phyloP scores from a whole-genome alignment of 2,329 filamentous ascomycete genomes.

The Sclerotinia trifoliorum region DNA sequence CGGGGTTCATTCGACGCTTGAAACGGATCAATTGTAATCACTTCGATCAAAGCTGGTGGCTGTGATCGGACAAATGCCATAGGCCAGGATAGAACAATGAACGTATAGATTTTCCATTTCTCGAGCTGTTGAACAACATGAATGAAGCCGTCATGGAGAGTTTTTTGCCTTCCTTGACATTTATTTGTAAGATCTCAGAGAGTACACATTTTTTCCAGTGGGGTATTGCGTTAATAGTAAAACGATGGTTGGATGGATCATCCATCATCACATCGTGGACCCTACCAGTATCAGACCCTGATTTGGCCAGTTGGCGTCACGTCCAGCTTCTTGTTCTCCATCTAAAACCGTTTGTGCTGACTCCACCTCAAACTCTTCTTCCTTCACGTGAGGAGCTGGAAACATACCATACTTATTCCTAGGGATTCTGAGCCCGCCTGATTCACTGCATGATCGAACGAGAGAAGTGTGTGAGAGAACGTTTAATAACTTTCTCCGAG shows the following conservation, averaged over 20 bases:
- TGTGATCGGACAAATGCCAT: not conserved
- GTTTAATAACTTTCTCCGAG: not conserved
- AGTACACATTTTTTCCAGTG: not conserved
- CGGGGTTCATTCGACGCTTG: not conserved
- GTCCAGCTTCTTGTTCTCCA: not conserved
- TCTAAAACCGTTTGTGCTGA: constrained; percentile 7
- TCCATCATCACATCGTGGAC: not conserved
- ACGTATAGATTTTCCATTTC: too few species aligned
- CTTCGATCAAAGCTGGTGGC: not conserved
- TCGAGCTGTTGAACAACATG: not conserved
- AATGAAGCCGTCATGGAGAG: not conserved
- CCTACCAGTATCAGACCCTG: too few species aligned
- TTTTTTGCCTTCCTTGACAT: not conserved
- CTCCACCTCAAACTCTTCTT: not conserved
- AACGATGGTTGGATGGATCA: constrained; percentile 6
- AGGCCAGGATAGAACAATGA: not conserved
- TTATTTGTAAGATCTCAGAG: too few species aligned
- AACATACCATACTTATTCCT: not conserved
- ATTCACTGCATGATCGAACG: not conserved
- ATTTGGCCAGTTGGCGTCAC: not conserved
- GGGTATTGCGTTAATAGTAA: not conserved
- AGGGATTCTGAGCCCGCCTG: not conserved
- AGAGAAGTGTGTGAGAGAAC: not conserved
- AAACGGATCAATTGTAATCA: not conserved
- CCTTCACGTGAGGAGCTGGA: constrained; percentile 12